Evolutionary conservation across 495 filamentous ascomycete species (phyloP).

Genomic region (Penicillium coprophilum): DNA sequence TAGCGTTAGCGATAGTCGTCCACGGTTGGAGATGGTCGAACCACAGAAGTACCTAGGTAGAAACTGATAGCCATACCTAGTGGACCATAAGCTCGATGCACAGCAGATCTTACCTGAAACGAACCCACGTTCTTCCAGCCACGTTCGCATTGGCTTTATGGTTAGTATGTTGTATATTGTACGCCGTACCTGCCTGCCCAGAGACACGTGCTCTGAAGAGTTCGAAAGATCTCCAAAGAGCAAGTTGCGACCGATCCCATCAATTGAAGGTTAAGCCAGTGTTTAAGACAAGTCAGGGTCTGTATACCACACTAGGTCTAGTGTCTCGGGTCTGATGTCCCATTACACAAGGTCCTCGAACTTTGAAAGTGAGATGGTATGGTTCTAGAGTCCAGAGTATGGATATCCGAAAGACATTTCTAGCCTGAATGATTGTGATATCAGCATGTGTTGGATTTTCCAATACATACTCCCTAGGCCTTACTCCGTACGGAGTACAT

Average conservation of each 20-base stretch:
- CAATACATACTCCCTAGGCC: no score
- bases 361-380: constrained; percentile 5
- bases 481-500: background rate
- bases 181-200: no score
- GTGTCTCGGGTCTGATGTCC: background rate
- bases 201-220: background rate
- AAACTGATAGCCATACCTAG: no score
- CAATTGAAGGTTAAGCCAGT: background rate
- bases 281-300: background rate
- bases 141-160: constrained; percentile 1
- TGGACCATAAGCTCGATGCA: constrained; percentile 6
- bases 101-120: constrained; percentile 27
- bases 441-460: no score
- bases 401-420: constrained; percentile 9
- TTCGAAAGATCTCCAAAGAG: background rate
- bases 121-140: constrained; percentile 16
- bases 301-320: background rate
- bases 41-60: background rate
- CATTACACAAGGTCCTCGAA: background rate
- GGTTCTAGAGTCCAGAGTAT: constrained; percentile 11
- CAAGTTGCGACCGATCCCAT: constrained; percentile 8
- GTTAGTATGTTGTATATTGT: no score
- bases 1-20: background rate
- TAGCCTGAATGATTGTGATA: no score
- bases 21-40: background rate